These are phyloP conservation scores for Jacaranda copaia DNA, from an alignment of 257 asterid species.

Conservation along the genomic window DNA sequence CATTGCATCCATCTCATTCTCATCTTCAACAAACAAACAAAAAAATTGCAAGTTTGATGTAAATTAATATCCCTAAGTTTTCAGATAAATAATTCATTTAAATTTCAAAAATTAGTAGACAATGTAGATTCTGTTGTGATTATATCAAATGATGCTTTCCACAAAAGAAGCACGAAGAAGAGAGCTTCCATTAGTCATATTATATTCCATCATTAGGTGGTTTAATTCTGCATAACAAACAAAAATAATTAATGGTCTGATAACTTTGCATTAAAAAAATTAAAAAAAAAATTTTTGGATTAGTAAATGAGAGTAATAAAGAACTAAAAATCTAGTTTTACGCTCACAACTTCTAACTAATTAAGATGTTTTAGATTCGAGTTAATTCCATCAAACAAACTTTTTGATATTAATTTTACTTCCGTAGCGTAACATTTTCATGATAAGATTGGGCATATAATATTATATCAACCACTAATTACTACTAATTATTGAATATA, in stretches of 20 bases:
- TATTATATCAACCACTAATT: too few relatives aligned
- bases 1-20: not conserved
- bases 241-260: too few relatives aligned
- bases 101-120: too few relatives aligned
- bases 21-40: constrained; percentile 19
- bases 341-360: not conserved
- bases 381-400: too few relatives aligned
- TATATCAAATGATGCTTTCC: constrained; percentile 2
- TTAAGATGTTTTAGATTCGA: not conserved
- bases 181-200: not conserved
- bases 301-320: not conserved
- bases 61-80: too few relatives aligned
- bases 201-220: constrained; percentile 14
- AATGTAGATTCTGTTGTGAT: not conserved
- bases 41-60: too few relatives aligned
- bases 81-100: too few relatives aligned
- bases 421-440: too few relatives aligned
- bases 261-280: not conserved
- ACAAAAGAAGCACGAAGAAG: not conserved
- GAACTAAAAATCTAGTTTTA: not conserved
- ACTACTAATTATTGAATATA: too few relatives aligned
- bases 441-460: too few relatives aligned
- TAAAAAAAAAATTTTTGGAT: not conserved
- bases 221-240: not conserved
- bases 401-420: too few relatives aligned